These are phyloP conservation scores for Ogataea zsoltii DNA, from an alignment of 805 yeast species.

Conservation along the genomic window DNA sequence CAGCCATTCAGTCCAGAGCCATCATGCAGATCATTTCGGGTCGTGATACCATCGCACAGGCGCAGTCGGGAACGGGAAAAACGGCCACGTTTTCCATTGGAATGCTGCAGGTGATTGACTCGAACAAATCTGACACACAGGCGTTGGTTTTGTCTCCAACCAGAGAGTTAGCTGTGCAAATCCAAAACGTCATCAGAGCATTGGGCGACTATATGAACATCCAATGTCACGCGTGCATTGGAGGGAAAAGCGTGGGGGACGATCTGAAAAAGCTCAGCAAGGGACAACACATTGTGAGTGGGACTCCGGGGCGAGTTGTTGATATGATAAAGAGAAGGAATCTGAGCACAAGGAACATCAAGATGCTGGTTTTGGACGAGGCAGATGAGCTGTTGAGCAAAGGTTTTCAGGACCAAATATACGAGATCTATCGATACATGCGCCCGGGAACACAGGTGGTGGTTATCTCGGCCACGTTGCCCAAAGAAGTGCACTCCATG, in stretches of 20 bases:
- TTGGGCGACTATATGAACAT: slow-evolving; percentile 90
- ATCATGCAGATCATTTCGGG: slow-evolving; percentile 77
- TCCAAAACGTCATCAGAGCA: slow-evolving; percentile 88
- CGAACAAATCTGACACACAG: slow-evolving; percentile 72
- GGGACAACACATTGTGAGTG: slow-evolving; percentile 93
- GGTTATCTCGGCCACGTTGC: slow-evolving; percentile 92
- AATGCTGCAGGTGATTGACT: slow-evolving; percentile 61
- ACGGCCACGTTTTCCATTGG: slow-evolving; percentile 86
- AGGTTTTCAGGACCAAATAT: slow-evolving; percentile 95
- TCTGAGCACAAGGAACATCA: slow-evolving; percentile 78
- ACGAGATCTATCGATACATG: slow-evolving; percentile 85
- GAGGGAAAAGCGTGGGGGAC: slow-evolving; percentile 89
- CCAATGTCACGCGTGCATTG: slow-evolving; percentile 94
- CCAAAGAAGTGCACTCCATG: slow-evolving; percentile 86
- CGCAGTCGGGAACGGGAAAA: slow-evolving; percentile 89
- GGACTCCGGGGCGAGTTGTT: slow-evolving; percentile 97
- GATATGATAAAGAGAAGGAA: slow-evolving; percentile 93
- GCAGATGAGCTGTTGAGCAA: slow-evolving; percentile 95
- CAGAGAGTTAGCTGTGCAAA: slow-evolving; percentile 95
- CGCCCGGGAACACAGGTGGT: slow-evolving; percentile 93
- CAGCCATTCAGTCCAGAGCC: slow-evolving; percentile 82
- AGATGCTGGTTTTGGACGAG: slow-evolving; percentile 95
- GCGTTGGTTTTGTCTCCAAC: slow-evolving; percentile 96
- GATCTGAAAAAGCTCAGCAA: slow-evolving; percentile 81
- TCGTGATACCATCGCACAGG: slow-evolving; percentile 76